Conservation (phyloP, 192 early-diverging fungal genomes). For the Gonapodya prolifera region DNA sequence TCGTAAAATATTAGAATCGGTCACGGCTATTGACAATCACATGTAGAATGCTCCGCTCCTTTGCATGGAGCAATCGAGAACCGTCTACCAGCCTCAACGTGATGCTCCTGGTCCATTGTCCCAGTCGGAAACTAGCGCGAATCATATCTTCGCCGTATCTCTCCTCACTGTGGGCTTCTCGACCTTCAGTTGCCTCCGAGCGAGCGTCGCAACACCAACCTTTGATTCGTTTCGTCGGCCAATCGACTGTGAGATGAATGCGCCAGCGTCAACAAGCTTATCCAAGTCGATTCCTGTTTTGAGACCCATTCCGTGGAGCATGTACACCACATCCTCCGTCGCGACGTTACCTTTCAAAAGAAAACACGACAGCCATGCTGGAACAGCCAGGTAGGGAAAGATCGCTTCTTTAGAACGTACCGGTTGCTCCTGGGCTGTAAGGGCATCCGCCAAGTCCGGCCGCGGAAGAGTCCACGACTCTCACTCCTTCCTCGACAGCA, state of each 20-base stretch:
- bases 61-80: background rate
- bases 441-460: conserved; percentile 94
- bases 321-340: conserved; percentile 91
- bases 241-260: conserved; percentile 77
- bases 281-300: conserved; percentile 66
- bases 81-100: background rate
- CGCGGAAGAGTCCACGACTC: conserved; percentile 87
- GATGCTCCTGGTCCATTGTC: background rate
- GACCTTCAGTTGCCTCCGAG: background rate
- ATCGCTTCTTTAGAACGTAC: background rate
- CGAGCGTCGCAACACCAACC: background rate
- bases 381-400: too few species aligned
- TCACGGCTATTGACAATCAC: too few species aligned
- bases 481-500: conserved; percentile 67
- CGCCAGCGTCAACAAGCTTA: conserved; percentile 59
- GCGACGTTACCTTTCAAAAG: conserved; percentile 61
- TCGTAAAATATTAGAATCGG: too few species aligned
- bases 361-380: too few species aligned
- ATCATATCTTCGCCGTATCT: background rate
- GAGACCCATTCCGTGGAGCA: conserved; percentile 74
- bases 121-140: too few species aligned
- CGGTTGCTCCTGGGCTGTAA: conserved; percentile 88
- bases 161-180: background rate
- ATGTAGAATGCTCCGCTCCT: too few species aligned
- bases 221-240: conserved; percentile 22